These are phyloP conservation scores for Sugiyamaella xylanicola DNA, from an alignment of 1,139 yeast species.

Conservation along the genomic window DNA sequence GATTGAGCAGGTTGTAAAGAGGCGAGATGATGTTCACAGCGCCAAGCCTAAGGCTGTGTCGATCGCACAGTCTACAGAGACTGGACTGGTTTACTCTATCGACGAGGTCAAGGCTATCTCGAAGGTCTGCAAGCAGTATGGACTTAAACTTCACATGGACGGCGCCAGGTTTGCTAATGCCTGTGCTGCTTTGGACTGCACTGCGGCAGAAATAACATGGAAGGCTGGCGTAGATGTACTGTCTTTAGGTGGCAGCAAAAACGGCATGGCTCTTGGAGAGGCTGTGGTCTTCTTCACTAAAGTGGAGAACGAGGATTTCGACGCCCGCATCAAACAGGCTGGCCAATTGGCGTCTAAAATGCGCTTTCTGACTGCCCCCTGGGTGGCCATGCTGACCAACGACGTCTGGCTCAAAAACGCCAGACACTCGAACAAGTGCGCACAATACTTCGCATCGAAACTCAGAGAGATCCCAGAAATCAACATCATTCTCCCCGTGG, in stretches of 20 bases:
- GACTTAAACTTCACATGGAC: slow-evolving; percentile 21
- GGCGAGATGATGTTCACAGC: slow-evolving; percentile 19
- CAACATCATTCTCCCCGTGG: slow-evolving; percentile 14
- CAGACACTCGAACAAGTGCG: slow-evolving; percentile 18
- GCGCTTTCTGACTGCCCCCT: slow-evolving; percentile 20
- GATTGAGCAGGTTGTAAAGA: slow-evolving; percentile 15
- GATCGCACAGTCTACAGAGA: slow-evolving; percentile 21
- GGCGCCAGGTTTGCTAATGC: slow-evolving; percentile 23
- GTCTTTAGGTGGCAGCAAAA: slow-evolving; percentile 20
- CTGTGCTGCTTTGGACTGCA: slow-evolving; percentile 19
- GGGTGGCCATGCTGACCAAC: slow-evolving; percentile 18
- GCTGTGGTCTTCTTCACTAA: slow-evolving; percentile 21
- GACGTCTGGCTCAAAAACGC: slow-evolving; percentile 22
- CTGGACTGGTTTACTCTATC: slow-evolving; percentile 17
- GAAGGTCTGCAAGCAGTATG: slow-evolving; percentile 13
- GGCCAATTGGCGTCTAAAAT: slow-evolving; percentile 22
- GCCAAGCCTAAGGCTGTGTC: slow-evolving; percentile 20
- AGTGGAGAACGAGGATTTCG: slow-evolving; percentile 16
- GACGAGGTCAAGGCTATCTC: slow-evolving; percentile 21
- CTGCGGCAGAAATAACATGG: slow-evolving; percentile 21
- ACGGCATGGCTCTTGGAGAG: slow-evolving; percentile 24
- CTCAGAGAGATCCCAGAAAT: slow-evolving; percentile 11
- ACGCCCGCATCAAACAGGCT: slow-evolving; percentile 20
- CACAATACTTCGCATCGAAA: slow-evolving; percentile 14
- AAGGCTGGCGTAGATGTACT: slow-evolving; percentile 22